Base-by-base conservation (phyloP, 371 early-diverging fungal species). In the Caulochytrium protostelioides region DNA sequence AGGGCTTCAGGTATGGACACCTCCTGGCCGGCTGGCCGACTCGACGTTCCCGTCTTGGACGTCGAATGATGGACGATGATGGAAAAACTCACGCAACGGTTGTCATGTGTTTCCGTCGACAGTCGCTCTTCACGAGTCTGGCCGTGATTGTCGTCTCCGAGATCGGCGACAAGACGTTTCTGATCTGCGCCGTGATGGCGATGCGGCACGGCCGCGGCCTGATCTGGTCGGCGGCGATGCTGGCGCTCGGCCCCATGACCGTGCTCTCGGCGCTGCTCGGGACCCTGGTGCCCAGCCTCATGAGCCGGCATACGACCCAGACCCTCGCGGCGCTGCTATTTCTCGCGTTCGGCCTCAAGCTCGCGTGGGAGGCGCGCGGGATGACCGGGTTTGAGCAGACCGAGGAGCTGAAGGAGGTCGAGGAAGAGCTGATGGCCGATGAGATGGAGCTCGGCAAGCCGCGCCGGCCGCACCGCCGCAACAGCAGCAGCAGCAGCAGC, bases 151-250 rank as follows among this genome's bases (percentile, higher is more conserved):
- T 84, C 16, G 78, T 83, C 14, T 84, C 86, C 8, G 92, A 91
- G 50, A 83, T 89, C 42, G 94, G 94, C 30, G 94, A 92, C 73
- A 92, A 92, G 61, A 92, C 94, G 12, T 92, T 92, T 44, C 62
- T 92, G 37, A 90, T 92, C 37, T 84, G 85, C 3, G 87, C 87
- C 24, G 82, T 92, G 42, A 72, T 92, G 76, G 91, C 91, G 19
- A 94, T 94, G 90, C 41, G 38, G 32, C 42, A 83, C 50, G 70
- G 82, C 21, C 73, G 84, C 15, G 39, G 71, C 14, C 62, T 86
- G 34, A 79, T 92, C 30, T 91, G 92, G 55, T 50, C 74, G 1
- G 83, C 83, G 0, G 80, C 89, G 3, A 73, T 83, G 42, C 61
- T 74, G 2, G 83, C 95, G 0, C 64, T 95, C 10, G 64, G 62